phyloP scores from a whole-genome alignment of 2,329 filamentous ascomycete species.

The Phyllosticta paracitricarpa region DNA sequence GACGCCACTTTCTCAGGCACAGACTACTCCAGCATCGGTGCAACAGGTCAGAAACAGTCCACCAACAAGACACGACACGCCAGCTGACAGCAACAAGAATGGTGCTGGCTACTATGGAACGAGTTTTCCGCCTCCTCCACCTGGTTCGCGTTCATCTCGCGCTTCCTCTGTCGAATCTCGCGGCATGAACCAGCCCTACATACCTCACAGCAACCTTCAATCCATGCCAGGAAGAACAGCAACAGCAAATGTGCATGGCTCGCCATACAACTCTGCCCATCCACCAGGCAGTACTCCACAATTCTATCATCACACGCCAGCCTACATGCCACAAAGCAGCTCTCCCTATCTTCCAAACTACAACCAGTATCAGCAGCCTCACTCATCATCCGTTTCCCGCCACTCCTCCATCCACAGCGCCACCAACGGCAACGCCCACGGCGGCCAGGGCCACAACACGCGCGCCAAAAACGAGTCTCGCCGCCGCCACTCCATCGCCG shows the following conservation, averaged over 20 bases:
- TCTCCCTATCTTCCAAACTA: conserved; percentile 9
- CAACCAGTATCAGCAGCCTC: neutral
- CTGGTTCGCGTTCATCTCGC: conserved; percentile 5
- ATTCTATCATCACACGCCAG: conserved; percentile 1
- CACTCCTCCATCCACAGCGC: neutral
- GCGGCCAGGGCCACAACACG: conserved; percentile 1
- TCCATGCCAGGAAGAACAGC: neutral
- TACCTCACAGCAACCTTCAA: conserved; percentile 9
- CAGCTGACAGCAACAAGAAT: neutral
- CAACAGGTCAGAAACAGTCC: neutral
- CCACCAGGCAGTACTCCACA: neutral
- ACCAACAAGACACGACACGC: neutral
- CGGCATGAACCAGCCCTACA: conserved; percentile 1
- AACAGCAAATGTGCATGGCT: neutral
- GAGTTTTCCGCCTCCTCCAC: conserved; percentile 5
- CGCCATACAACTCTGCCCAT: neutral
- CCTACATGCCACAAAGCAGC: conserved; percentile 2
- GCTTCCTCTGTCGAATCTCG: conserved; percentile 7
- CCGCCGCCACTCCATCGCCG: conserved; percentile 16
- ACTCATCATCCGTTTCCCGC: conserved; percentile 2
- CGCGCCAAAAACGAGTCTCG: neutral
- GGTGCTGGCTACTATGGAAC: conserved; percentile 6
- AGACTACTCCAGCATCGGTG: neutral
- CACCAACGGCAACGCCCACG: neutral
- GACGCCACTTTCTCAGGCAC: neutral